Base-by-base conservation (phyloP, 331 rosid genomes). In the Spiraea crenata region DNA sequence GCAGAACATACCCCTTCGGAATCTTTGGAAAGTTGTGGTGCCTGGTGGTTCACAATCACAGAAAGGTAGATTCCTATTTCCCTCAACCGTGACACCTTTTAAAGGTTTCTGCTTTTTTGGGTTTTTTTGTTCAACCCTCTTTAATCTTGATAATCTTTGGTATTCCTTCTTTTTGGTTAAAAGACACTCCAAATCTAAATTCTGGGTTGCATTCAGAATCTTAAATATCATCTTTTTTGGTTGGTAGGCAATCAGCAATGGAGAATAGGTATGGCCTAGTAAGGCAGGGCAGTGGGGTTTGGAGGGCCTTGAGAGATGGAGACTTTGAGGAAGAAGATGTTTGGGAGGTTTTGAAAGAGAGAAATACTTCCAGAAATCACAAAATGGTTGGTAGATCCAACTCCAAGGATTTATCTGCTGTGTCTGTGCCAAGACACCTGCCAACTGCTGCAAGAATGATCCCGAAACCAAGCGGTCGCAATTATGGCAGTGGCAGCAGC, bases 291-390 rank as follows among this genome's bases (percentile, higher is more conserved):
- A 90, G 87, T 80, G 91, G 80, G 16, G 75, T 86, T 67, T 92
- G 98, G 98, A 87, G 91, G 80, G 85, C 93, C 5, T 76, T 90
- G 19, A 90, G 89, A 77, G 91, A 93, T 68, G 98, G 87, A 61
- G 98, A 93, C 38, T 90, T 88, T 72, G 96, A 93, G 80, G 98
- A 93, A 69, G 88, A 79, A 54, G 97, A 90, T 41, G 85, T 90
- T 64, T 93, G 98, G 98, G 76, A 65, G 56, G 84, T 81, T 74
- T 46, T 88, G 39, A 85, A 80, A 48, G 90, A 88, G 2, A 81
- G 80, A 62, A 55, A 67, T 4, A 63, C 31, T 13, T 69, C 76
- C 19, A 35, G 35, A 57, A 59, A 25, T 25, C 31, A 76, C 52
- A 80, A 16, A 16, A 59, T 62, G 48, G 17, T 72, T 54, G 34